These are phyloP conservation scores for Beauveria sp. DNA, from an alignment of 2,329 filamentous ascomycete species.

Conservation along the genomic window DNA sequence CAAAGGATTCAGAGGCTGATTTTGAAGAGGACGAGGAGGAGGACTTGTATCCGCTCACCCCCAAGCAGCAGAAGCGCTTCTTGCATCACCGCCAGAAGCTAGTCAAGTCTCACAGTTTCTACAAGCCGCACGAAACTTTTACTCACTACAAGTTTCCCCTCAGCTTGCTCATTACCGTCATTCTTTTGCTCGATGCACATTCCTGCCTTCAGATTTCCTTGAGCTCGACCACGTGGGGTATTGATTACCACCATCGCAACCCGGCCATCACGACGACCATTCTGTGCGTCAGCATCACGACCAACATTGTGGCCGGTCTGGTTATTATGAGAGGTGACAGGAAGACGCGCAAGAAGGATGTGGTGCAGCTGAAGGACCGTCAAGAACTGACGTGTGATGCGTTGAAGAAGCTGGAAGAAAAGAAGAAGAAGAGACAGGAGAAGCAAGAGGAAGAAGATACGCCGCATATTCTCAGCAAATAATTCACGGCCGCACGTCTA, in stretches of 20 bases:
- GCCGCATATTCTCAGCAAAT: background rate
- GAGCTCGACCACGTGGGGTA: constrained; percentile 71
- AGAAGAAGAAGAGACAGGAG: constrained; percentile 28
- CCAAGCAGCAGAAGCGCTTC: constrained; percentile 59
- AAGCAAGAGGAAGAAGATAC: constrained; percentile 13
- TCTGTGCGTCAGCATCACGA: constrained; percentile 68
- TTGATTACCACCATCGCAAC: constrained; percentile 60
- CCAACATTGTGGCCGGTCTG: constrained; percentile 69
- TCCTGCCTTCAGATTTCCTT: constrained; percentile 74
- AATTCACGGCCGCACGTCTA: background rate
- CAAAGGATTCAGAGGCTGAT: background rate
- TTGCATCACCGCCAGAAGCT: constrained; percentile 75
- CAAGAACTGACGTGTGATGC: constrained; percentile 64
- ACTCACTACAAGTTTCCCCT: constrained; percentile 77
- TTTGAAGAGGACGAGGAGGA: constrained; percentile 31
- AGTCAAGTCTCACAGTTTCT: constrained; percentile 77
- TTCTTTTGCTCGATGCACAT: constrained; percentile 73
- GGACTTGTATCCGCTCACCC: constrained; percentile 50
- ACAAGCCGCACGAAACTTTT: constrained; percentile 78
- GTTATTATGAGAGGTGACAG: constrained; percentile 71
- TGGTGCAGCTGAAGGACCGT: constrained; percentile 66
- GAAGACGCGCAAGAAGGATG: constrained; percentile 76
- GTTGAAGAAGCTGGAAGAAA: constrained; percentile 41
- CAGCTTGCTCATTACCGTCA: constrained; percentile 64
- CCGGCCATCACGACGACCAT: constrained; percentile 73